A percentile compares a stretch with the other conserved stretches of the same genome.
These are phyloP conservation scores for Lithocarpus polystachyus DNA, from an alignment of 306 rosid genomes.

Conservation along the genomic window DNA sequence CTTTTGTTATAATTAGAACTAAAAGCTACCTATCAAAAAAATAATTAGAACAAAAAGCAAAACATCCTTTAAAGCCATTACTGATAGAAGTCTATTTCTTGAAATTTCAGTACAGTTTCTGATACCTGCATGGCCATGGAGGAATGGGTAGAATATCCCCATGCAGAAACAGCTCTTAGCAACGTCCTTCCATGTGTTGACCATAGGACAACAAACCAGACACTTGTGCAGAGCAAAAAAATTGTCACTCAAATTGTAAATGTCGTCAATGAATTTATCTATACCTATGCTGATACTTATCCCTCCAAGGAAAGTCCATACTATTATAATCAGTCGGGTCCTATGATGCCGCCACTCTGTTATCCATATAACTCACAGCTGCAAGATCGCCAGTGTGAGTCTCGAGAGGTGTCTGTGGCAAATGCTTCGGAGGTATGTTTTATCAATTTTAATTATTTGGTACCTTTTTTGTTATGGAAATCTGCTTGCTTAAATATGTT, in stretches of 20 bases:
- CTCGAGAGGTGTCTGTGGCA: conserved; percentile 67
- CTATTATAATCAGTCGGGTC: conserved; percentile 84
- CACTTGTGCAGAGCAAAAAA: conserved; percentile 76
- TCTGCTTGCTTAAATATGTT: neutral
- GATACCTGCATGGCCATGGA: conserved; percentile 91
- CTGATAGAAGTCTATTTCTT: neutral
- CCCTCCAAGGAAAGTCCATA: conserved; percentile 31
- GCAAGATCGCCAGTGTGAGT: conserved; percentile 51
- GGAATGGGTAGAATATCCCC: conserved; percentile 92
- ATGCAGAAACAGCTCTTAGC: conserved; percentile 87
- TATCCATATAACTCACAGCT: conserved; percentile 68
- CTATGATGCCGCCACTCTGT: conserved; percentile 77
- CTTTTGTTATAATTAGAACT: neutral
- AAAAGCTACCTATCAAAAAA: neutral
- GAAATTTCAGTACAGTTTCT: conserved; percentile 61
- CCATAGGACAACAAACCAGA: conserved; percentile 71
- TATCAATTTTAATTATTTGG: neutral
- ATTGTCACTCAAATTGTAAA: conserved; percentile 59
- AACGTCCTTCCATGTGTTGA: conserved; percentile 92
- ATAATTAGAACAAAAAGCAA: neutral
- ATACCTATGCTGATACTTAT: conserved; percentile 57
- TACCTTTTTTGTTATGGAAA: neutral
- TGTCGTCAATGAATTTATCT: conserved; percentile 64
- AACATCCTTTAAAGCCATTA: neutral
- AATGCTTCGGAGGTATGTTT: conserved; percentile 67